A percentile compares a stretch with the other conserved stretches of the same genome.
phyloP scores from a whole-genome alignment of 495 filamentous ascomycete species.

The Echria macrotheca region DNA sequence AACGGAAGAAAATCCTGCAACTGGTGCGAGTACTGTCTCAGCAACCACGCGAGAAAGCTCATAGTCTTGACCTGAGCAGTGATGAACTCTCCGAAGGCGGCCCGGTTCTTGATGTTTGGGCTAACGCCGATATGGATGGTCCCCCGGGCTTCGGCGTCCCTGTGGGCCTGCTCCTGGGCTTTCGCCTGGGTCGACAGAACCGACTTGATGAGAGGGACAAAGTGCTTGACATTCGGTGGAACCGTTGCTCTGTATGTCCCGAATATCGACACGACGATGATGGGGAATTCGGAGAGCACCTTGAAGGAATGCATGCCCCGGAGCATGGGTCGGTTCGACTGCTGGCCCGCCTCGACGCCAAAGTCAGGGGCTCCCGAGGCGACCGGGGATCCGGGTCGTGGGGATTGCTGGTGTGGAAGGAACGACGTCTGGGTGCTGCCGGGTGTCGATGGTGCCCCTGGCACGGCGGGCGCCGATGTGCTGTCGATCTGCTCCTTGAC shows the following conservation, averaged over 20 bases:
- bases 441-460: conserved; percentile 68
- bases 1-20: conserved; percentile 83
- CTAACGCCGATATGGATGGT: conserved; percentile 90
- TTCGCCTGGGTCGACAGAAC: conserved; percentile 85
- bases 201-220: conserved; percentile 89
- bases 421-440: conserved; percentile 62
- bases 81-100: conserved; percentile 95
- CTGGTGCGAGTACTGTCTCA: conserved; percentile 82
- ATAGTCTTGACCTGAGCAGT: conserved; percentile 99
- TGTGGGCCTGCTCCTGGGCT: conserved; percentile 88
- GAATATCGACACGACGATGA: conserved; percentile 98
- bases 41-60: conserved; percentile 93
- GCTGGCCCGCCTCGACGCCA: conserved; percentile 68
- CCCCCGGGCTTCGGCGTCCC: conserved; percentile 65
- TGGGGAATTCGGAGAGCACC: conserved; percentile 93
- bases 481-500: conserved; percentile 91
- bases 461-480: conserved; percentile 48
- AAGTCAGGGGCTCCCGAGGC: conserved; percentile 50
- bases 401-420: conserved; percentile 60
- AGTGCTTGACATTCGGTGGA: conserved; percentile 77
- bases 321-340: conserved; percentile 69
- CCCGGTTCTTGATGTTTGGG: conserved; percentile 86
- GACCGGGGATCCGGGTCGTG: conserved; percentile 82
- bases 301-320: conserved; percentile 99
- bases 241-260: conserved; percentile 81